These are phyloP conservation scores for Isabelozyma rhagii DNA, from an alignment of 805 yeast species.

Conservation along the genomic window DNA sequence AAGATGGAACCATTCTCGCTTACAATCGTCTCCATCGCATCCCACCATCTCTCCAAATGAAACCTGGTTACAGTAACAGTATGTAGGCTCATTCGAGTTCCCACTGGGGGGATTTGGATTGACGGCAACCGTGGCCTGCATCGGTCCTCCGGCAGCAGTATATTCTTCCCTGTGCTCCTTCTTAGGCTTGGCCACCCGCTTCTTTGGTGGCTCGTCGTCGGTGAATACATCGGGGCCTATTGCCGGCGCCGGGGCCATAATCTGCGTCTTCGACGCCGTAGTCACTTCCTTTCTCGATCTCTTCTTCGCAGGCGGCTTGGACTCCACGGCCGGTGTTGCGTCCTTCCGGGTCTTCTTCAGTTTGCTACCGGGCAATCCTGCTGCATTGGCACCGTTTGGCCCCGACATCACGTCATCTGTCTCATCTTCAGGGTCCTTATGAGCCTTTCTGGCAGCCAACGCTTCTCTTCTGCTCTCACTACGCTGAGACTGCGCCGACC, in stretches of 20 bases:
- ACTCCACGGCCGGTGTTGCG: conserved; percentile 7
- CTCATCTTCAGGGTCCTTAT: conserved; percentile 33
- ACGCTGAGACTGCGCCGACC: conserved; percentile 71
- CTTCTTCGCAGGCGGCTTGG: conserved; percentile 8
- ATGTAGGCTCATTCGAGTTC: conserved; percentile 62
- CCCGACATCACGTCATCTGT: conserved; percentile 6
- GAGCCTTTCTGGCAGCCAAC: conserved; percentile 79
- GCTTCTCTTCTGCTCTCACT: conserved; percentile 91
- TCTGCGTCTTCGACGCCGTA: neutral
- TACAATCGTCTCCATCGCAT: conserved; percentile 92
- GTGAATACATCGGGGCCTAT: neutral
- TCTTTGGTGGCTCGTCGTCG: neutral
- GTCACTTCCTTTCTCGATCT: conserved; percentile 9
- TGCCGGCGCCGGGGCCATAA: neutral
- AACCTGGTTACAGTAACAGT: conserved; percentile 95
- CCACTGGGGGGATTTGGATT: neutral
- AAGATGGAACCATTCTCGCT: conserved; percentile 92
- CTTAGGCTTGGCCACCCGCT: conserved; percentile 4
- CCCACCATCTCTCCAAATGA: conserved; percentile 99
- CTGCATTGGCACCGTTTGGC: neutral
- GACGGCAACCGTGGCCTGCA: neutral
- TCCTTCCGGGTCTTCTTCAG: conserved; percentile 10
- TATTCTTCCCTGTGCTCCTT: conserved; percentile 17
- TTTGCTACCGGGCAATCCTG: neutral
- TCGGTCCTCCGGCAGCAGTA: conserved; percentile 1